Evolutionary conservation across 1,284 basidiomycete species (phyloP).

Genomic region (Ustanciosporium gigantosporum): DNA sequence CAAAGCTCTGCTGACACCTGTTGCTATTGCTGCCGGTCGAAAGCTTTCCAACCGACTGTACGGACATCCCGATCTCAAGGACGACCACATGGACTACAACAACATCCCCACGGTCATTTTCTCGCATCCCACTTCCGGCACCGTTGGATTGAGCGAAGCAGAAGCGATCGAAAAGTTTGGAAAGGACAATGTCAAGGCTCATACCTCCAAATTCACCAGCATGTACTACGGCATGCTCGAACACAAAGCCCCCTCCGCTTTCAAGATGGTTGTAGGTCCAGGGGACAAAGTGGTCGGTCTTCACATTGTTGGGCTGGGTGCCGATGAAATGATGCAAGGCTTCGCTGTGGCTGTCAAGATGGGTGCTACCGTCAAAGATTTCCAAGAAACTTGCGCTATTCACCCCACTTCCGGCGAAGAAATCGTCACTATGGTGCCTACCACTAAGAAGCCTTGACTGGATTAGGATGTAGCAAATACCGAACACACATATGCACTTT

Average conservation of each 20-base stretch:
- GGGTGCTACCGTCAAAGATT: slow-evolving; percentile 67
- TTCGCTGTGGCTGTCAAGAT: slow-evolving; percentile 94
- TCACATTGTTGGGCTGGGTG: slow-evolving; percentile 81
- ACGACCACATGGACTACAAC: slow-evolving; percentile 85
- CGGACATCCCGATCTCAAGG: slow-evolving; percentile 78
- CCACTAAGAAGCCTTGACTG: slow-evolving; percentile 19
- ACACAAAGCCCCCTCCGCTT: slow-evolving; percentile 72
- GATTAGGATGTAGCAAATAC: neutral
- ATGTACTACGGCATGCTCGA: slow-evolving; percentile 61
- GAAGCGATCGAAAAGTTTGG: slow-evolving; percentile 86
- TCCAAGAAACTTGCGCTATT: slow-evolving; percentile 59
- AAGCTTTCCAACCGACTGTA: slow-evolving; percentile 86
- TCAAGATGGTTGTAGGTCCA: slow-evolving; percentile 85
- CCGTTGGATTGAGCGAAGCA: slow-evolving; percentile 71
- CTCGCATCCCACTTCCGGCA: slow-evolving; percentile 46
- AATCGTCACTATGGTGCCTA: slow-evolving; percentile 42
- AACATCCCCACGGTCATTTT: slow-evolving; percentile 72
- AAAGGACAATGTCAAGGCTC: slow-evolving; percentile 82
- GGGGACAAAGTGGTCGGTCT: slow-evolving; percentile 94
- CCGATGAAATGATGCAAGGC: slow-evolving; percentile 90
- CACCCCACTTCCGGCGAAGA: slow-evolving; percentile 59
- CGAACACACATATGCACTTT: too few species aligned
- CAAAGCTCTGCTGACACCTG: slow-evolving; percentile 91
- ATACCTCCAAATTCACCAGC: slow-evolving; percentile 67
- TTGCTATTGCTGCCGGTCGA: slow-evolving; percentile 94